A percentile compares a stretch with the other conserved stretches of the same genome.
phyloP scores from a whole-genome alignment of 805 yeast genomes.

The Pichia cephalocereana region DNA sequence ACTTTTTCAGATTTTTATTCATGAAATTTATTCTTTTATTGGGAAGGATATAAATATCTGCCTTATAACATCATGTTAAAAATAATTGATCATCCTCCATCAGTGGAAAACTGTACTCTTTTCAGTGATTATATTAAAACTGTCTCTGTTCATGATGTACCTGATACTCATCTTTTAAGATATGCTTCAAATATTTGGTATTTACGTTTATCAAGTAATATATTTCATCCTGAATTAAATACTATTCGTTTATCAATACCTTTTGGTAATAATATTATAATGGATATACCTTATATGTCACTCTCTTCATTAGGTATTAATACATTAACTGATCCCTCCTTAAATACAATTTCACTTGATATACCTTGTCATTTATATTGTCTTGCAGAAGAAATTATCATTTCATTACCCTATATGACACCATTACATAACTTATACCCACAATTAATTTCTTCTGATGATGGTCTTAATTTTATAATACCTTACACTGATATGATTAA shows the following conservation, averaged over 20 bases:
- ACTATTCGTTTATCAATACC: neutral
- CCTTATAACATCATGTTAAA: neutral
- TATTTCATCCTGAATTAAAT: slow-evolving; percentile 3
- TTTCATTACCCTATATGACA: slow-evolving; percentile 11
- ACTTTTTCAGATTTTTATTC: no score
- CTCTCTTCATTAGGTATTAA: neutral
- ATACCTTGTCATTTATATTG: slow-evolving; percentile 18
- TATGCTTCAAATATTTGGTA: slow-evolving; percentile 18
- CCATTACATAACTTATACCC: neutral
- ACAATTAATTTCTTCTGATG: neutral
- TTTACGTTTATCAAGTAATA: slow-evolving; percentile 7
- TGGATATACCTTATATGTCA: slow-evolving; percentile 5
- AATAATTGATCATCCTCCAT: slow-evolving; percentile 10
- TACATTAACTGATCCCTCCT: neutral
- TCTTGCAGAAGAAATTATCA: slow-evolving; percentile 15
- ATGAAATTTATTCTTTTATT: no score
- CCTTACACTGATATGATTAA: slow-evolving; percentile 17
- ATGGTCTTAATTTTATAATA: slow-evolving; percentile 12
- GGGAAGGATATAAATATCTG: no score
- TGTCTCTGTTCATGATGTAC: slow-evolving; percentile 6
- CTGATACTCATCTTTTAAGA: slow-evolving; percentile 11
- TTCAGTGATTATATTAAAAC: slow-evolving; percentile 17
- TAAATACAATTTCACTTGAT: slow-evolving; percentile 6
- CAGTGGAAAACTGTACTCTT: slow-evolving; percentile 17
- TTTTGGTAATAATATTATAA: neutral